phyloP scores from a whole-genome alignment of 2,329 filamentous ascomycete species.

The Xylariaceae sp. region DNA sequence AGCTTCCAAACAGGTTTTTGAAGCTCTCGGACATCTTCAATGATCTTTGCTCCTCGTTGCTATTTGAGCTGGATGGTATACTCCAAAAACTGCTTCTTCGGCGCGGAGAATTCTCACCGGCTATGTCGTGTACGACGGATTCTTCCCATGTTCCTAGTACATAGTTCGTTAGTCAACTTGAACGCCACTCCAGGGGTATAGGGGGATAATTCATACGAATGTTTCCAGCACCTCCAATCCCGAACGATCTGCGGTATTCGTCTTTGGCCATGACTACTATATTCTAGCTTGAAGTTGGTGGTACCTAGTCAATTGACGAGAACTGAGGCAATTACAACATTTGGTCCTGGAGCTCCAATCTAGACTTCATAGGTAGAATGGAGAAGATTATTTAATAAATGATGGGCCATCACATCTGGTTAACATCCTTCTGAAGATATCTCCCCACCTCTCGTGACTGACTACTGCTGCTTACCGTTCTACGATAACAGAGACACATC shows the following conservation, averaged over 20 bases:
- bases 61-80: conserved; percentile 7
- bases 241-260: conserved; percentile 32
- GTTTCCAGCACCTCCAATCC: conserved; percentile 36
- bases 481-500: conserved; percentile 17
- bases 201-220: conserved; percentile 27
- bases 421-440: conserved; percentile 1
- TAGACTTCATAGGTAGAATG: background rate
- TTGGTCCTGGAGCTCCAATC: background rate
- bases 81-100: conserved; percentile 24
- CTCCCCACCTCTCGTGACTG: conserved; percentile 5
- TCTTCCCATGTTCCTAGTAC: conserved; percentile 31
- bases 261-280: conserved; percentile 4
- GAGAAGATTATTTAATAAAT: background rate
- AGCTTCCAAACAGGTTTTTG: conserved; percentile 23
- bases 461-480: conserved; percentile 2
- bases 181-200: background rate
- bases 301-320: background rate
- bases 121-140: conserved; percentile 24
- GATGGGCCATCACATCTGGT: background rate
- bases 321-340: background rate
- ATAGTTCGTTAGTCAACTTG: background rate
- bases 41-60: conserved; percentile 16
- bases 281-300: background rate
- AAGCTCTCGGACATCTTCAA: conserved; percentile 27
- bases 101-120: conserved; percentile 22